phyloP scores from a whole-genome alignment of 2,329 filamentous ascomycete species.

The Orbilia blumenaviensis region DNA sequence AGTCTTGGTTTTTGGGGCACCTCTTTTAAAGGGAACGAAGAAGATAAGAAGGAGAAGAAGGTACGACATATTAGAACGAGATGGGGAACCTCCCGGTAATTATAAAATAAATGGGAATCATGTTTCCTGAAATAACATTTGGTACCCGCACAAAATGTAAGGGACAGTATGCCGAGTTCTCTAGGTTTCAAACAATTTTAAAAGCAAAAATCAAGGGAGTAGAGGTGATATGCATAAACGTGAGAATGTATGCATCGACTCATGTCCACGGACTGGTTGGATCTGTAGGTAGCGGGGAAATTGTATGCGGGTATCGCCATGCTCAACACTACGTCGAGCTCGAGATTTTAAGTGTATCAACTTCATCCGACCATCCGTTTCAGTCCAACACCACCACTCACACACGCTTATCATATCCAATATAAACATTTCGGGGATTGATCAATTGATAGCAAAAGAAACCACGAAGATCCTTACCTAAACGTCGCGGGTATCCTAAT shows the following conservation, averaged over 20 bases:
- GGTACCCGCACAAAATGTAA: conserved; percentile 23
- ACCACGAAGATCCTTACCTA: background rate
- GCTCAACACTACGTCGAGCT: conserved; percentile 1
- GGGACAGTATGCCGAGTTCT: conserved; percentile 20
- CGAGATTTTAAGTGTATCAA: background rate
- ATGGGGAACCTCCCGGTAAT: conserved; percentile 21
- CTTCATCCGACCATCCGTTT: conserved; percentile 40
- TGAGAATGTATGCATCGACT: conserved; percentile 18
- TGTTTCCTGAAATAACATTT: conserved; percentile 29
- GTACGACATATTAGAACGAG: background rate
- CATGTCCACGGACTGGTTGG: background rate
- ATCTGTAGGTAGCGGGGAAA: conserved; percentile 1
- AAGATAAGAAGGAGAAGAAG: background rate
- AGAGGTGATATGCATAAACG: conserved; percentile 33
- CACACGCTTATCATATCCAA: conserved; percentile 20
- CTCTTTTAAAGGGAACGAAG: conserved; percentile 7
- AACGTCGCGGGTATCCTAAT: background rate
- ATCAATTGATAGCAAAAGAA: too few relatives aligned
- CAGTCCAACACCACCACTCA: background rate
- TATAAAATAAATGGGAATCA: conserved; percentile 16
- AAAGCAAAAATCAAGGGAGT: conserved; percentile 21
- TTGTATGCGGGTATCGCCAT: conserved; percentile 11
- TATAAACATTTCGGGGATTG: background rate
- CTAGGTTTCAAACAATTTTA: conserved; percentile 34
- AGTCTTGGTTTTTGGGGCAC: background rate